phyloP scores from a whole-genome alignment of 169 alveolate genomes.

The Miamiensis avidus region DNA sequence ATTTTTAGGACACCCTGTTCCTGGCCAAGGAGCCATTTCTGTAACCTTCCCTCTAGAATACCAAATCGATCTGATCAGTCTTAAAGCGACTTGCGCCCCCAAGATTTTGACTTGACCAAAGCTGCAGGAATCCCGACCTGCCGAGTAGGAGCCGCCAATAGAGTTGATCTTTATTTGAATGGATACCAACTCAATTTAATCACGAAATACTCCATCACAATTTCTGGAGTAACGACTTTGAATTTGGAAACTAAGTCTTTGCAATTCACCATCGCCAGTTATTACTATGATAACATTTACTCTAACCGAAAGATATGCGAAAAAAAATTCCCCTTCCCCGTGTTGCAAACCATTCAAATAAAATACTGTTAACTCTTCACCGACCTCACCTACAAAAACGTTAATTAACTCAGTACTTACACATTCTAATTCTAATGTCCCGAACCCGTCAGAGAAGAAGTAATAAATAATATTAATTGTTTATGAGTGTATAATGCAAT shows the following conservation, averaged over 20 bases:
- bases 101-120: background rate
- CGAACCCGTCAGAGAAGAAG: background rate
- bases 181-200: background rate
- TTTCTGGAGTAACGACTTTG: conserved; percentile 7
- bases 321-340: background rate
- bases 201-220: background rate
- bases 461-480: too few species aligned
- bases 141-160: conserved; percentile 14
- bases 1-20: conserved; percentile 14
- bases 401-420: background rate
- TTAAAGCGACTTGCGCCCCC: conserved; percentile 1
- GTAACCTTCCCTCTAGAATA: conserved; percentile 4
- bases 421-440: conserved; percentile 5
- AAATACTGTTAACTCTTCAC: background rate
- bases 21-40: conserved; percentile 15
- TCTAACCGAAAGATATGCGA: conserved; percentile 1
- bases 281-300: conserved; percentile 9
- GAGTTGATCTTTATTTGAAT: conserved; percentile 21
- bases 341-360: background rate
- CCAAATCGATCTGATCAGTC: background rate
- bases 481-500: too few species aligned
- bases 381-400: background rate
- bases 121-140: background rate
- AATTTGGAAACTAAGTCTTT: background rate
- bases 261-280: background rate